Percentiles rank a stretch among this genome's conserved stretches.
Conservation (phyloP, 225 moss, liverwort and hornwort species). For the Climacium dendroides region DNA sequence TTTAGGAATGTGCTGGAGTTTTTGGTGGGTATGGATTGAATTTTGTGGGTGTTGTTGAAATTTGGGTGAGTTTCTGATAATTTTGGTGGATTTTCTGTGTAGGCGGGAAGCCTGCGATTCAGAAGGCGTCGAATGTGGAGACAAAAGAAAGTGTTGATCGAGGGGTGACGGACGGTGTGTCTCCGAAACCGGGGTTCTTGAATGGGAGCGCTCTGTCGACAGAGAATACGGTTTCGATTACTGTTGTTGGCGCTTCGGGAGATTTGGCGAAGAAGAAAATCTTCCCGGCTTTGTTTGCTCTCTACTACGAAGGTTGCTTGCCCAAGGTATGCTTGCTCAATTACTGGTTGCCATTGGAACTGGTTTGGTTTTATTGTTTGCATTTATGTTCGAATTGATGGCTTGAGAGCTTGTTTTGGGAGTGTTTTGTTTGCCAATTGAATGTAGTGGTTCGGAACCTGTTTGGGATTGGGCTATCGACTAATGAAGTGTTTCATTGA, state of each 20-base stretch:
- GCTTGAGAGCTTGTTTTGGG: neutral
- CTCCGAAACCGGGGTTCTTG: neutral
- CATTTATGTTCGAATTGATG: neutral
- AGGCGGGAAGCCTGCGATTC: slow-evolving; percentile 9
- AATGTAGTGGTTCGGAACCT: neutral
- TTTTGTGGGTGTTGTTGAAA: neutral
- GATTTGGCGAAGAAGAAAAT: slow-evolving; percentile 97
- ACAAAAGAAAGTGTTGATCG: neutral
- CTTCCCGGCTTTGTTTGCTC: slow-evolving; percentile 88
- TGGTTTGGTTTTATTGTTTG: neutral
- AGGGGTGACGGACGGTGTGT: neutral
- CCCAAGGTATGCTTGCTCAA: slow-evolving; percentile 49
- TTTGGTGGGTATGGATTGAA: neutral
- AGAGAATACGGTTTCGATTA: slow-evolving; percentile 66
- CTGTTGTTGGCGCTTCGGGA: slow-evolving; percentile 88
- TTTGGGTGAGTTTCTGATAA: neutral
- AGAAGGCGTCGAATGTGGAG: neutral
- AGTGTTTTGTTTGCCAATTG: neutral
- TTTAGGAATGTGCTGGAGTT: neutral
- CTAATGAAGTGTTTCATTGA: neutral
- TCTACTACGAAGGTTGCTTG: slow-evolving; percentile 88
- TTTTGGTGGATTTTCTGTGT: neutral
- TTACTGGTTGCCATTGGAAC: neutral
- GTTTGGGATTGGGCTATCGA: neutral
- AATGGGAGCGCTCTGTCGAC: slow-evolving; percentile 21